Evolutionary conservation across 148 eudicot genomes (phyloP), one percentile per base, ranked within the genome.

Genomic region (Beta vulgaris): DNA sequence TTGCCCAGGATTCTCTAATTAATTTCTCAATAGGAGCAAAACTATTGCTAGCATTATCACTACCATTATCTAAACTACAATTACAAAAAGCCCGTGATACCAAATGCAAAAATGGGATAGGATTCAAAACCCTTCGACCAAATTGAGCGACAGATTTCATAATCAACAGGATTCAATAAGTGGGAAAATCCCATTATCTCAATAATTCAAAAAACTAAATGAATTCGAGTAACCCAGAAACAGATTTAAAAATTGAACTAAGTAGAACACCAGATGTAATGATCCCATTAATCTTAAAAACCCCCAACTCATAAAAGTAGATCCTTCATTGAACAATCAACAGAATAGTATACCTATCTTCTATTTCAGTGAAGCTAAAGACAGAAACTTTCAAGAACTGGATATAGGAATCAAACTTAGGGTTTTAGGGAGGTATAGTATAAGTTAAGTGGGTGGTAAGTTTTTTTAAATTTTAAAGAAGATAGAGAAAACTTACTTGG

Each of bases 131-230:
- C 76, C 88, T 84, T 69, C 40, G 81, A 74, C 82, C 85, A 68
- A 80, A 65, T 54, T 39, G 81, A 74, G 87, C 83, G 73, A 87
- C 82, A 80, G 74, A 69, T 83, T 77, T 86, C 93, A 91, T 91
- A 73, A 57, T 79, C 73, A 78, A 66, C 53, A 55, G 42, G 40
- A 61, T 69, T 29, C 53, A 74, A 79, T 39, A 74, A 53, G n/a
- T 65, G 71, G 42, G 59, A 28, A 74, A 80, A 43, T 68, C 77
- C 87, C 85, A 85, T 79, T 70, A 85, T 71, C 73, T 72, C 66
- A 61, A 43, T 23, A 78, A 21, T 39, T 55, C 58, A 25, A 14
- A 71, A 42, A 64, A 36, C 23, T 35, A 16, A 53, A 73, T 13
- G 10, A 73, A 79, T 68, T 61, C 23, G 18, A 74, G 46, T 61